These are phyloP conservation scores for Naganishia friedmannii DNA, from an alignment of 768 basidiomycete genomes.

Conservation along the genomic window DNA sequence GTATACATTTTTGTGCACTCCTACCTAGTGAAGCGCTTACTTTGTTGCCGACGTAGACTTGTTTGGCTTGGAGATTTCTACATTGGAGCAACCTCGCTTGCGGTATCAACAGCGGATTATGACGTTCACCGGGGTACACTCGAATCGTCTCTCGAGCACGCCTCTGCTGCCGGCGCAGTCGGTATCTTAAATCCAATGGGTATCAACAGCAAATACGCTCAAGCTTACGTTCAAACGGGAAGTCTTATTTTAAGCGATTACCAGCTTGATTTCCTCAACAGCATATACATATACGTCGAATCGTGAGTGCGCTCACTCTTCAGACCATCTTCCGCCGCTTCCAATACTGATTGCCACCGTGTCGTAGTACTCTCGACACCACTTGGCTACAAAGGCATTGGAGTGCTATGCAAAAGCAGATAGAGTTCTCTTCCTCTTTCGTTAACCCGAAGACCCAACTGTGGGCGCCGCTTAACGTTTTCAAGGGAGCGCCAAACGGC, in stretches of 20 bases:
- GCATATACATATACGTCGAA: not conserved
- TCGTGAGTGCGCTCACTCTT: no score
- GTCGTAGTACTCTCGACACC: no score
- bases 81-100: not conserved
- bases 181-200: not conserved
- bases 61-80: not conserved
- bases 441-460: not conserved
- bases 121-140: not conserved
- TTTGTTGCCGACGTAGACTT: not conserved
- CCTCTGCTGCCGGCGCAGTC: not conserved
- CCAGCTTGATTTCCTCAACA: not conserved
- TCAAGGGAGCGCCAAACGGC: not conserved
- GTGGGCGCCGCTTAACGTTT: not conserved
- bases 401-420: not conserved
- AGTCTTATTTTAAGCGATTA: not conserved
- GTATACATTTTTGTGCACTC: not conserved
- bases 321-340: no score
- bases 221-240: not conserved
- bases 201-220: not conserved
- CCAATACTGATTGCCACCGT: no score
- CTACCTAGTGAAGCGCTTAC: not conserved
- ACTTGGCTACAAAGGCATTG: not conserved
- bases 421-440: not conserved
- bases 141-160: constrained; percentile 1
- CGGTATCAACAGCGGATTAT: not conserved